A percentile compares a stretch with the other conserved stretches of the same genome.
These are phyloP conservation scores for Lumnitzera racemosa DNA, from an alignment of 345 rosid species.

Conservation along the genomic window DNA sequence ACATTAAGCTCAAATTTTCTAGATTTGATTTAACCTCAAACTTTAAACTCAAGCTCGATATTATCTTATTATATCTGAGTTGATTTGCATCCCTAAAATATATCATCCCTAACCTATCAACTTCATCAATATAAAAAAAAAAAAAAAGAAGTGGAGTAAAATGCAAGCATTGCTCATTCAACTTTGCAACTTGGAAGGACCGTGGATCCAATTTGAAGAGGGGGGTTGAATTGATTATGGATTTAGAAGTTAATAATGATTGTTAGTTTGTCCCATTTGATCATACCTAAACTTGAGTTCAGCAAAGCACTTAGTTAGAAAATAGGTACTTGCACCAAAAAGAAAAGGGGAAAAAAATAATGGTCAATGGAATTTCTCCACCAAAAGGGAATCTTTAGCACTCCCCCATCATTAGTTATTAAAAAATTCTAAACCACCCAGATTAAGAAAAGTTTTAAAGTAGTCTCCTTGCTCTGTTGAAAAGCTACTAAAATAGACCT, in stretches of 20 bases:
- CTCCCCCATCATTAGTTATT: background rate
- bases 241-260: slow-evolving; percentile 11
- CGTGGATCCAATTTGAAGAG: slow-evolving; percentile 5
- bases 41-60: too few relatives aligned
- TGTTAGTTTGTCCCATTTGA: slow-evolving; percentile 18
- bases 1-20: too few relatives aligned
- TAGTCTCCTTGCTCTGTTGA: slow-evolving; percentile 1
- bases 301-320: slow-evolving; percentile 19
- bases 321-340: slow-evolving; percentile 14
- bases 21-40: too few relatives aligned
- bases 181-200: too few relatives aligned
- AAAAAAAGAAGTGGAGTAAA: too few relatives aligned
- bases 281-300: slow-evolving; percentile 16
- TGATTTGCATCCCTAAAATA: too few relatives aligned
- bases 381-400: slow-evolving; percentile 14
- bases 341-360: slow-evolving; percentile 6
- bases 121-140: too few relatives aligned
- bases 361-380: slow-evolving; percentile 18
- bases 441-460: slow-evolving; percentile 9
- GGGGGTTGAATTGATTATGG: slow-evolving; percentile 8
- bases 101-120: too few relatives aligned
- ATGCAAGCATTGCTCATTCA: too few relatives aligned
- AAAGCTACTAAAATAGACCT: slow-evolving; percentile 2
- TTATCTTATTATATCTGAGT: too few relatives aligned
- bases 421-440: slow-evolving; percentile 1